Evolutionary conservation across 2,329 filamentous ascomycete genomes (phyloP).

Genomic region (Pyrenophora tritici-repentis): DNA sequence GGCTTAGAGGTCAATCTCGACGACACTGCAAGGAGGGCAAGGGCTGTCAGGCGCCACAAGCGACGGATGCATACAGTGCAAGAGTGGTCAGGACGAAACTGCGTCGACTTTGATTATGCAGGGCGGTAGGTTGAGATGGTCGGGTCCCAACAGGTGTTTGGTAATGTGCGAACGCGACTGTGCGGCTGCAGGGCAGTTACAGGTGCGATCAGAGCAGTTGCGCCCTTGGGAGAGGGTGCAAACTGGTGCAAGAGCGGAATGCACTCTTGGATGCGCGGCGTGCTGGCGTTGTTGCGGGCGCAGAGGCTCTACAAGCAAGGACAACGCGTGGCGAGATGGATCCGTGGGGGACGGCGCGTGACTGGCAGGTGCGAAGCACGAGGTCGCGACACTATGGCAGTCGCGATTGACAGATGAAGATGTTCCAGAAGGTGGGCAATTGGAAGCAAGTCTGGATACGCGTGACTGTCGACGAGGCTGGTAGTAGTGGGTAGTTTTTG

Average conservation of each 20-base stretch:
- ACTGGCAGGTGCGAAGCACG: slow-evolving; percentile 15
- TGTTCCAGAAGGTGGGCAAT: slow-evolving; percentile 12
- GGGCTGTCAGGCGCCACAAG: slow-evolving; percentile 16
- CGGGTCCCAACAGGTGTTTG: slow-evolving; percentile 40
- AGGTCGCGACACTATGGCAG: slow-evolving; percentile 14
- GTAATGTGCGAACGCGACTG: slow-evolving; percentile 43
- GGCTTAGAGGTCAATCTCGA: slow-evolving; percentile 23
- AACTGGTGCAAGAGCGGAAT: slow-evolving; percentile 27
- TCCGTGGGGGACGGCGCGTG: slow-evolving; percentile 31
- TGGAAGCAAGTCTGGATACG: slow-evolving; percentile 8
- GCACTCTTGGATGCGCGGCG: slow-evolving; percentile 20
- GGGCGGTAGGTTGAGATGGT: slow-evolving; percentile 27
- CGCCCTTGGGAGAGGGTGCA: slow-evolving; percentile 24
- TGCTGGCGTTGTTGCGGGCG: slow-evolving; percentile 18
- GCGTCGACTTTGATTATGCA: slow-evolving; percentile 29
- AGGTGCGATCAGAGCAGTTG: slow-evolving; percentile 34
- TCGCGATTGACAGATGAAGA: slow-evolving; percentile 9
- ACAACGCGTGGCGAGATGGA: slow-evolving; percentile 17
- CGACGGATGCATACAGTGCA: slow-evolving; percentile 18
- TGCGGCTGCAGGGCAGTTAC: slow-evolving; percentile 41
- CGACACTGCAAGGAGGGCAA: slow-evolving; percentile 34
- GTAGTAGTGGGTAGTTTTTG: slow-evolving; percentile 2
- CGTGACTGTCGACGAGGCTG: slow-evolving; percentile 14
- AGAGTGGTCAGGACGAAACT: slow-evolving; percentile 19
- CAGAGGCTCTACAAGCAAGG: slow-evolving; percentile 25